Evolutionary conservation across 441 rosid species (phyloP), one percentile per base, ranked within the genome.

Genomic region (Hura crepitans): DNA sequence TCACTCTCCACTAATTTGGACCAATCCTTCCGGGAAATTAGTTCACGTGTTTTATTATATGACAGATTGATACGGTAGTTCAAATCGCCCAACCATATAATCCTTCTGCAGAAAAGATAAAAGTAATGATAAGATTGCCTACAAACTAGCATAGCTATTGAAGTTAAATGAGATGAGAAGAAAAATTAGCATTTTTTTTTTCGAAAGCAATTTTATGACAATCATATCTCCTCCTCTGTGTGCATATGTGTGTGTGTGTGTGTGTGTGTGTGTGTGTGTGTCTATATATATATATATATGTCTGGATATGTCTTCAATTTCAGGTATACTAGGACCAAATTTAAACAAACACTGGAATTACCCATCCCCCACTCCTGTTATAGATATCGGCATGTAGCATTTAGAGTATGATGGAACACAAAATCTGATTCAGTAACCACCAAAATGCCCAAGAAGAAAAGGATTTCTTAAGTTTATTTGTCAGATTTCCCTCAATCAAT

Each of bases 1-100:
- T 95, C 99, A 62, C 69, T 75, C 84, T 90, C 97, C 23, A 74
- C 61, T 75, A 95, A 81, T 66, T 82, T 65, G 37, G 91, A 82
- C 96, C 97, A 95, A 68, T 89, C 82, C 83, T 75, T 84, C 79
- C 63, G 82, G 58, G 87, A 81, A 62, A 95, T 86, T 51, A 90
- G 80, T 53, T 90, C 93, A 56, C 79, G 79, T 43, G 85, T 80
- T 81, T 81, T 82, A 67, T 95, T 91, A 70, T 92, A 92, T 2
- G 97, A 79, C 80, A 90, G 65, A 79, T 86, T 92, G 75, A 95
- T 84, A 20, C 99, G 87, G 75, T 90, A 95, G 78, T 95, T 95
- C 72, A 95, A 81, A 80, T 95, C 99, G 27, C 99, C 99, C 66
- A 95, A 77, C 99, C 97, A 95, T 46, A 95, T 82, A 59, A 95